Evolutionary conservation across 225 moss, liverwort and hornwort species (phyloP).

Genomic region (Sphagnum tenellum): DNA sequence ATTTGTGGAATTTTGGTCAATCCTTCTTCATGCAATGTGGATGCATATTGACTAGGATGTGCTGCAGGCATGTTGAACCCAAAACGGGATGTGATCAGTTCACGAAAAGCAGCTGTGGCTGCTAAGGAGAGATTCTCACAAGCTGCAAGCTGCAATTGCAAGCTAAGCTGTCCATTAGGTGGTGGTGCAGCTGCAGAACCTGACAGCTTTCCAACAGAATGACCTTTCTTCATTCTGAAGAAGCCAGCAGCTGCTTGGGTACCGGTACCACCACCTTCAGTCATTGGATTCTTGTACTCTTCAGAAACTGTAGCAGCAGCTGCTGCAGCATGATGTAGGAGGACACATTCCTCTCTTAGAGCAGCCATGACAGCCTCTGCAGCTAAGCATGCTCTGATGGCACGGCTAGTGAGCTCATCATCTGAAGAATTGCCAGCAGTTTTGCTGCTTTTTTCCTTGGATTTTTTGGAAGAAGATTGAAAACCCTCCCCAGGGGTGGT

Average conservation of each 20-base stretch:
- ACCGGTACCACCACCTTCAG: no score
- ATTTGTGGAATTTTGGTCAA: no score
- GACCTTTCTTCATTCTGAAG: conserved; percentile 2
- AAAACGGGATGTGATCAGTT: conserved; percentile 15
- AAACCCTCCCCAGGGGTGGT: no score
- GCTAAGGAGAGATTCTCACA: conserved; percentile 31
- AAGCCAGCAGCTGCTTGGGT: conserved; percentile 7
- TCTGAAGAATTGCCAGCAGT: conserved; percentile 1
- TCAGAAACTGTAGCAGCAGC: background rate
- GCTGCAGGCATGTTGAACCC: conserved; percentile 5
- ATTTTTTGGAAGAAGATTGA: no score
- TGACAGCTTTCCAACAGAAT: no score
- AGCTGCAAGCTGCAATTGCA: conserved; percentile 20
- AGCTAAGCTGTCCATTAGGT: conserved; percentile 14
- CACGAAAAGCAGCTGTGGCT: conserved; percentile 16
- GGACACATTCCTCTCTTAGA: conserved; percentile 26
- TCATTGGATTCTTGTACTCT: no score
- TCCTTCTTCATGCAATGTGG: background rate
- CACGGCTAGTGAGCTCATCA: conserved; percentile 15
- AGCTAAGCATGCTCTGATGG: conserved; percentile 22
- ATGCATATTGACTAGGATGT: background rate
- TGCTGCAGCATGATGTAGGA: background rate
- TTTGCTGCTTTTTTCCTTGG: background rate
- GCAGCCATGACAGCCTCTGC: conserved; percentile 17
- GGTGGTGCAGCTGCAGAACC: no score